Conservation (phyloP, 1,284 basidiomycete species). For the Agaricales sp. region DNA sequence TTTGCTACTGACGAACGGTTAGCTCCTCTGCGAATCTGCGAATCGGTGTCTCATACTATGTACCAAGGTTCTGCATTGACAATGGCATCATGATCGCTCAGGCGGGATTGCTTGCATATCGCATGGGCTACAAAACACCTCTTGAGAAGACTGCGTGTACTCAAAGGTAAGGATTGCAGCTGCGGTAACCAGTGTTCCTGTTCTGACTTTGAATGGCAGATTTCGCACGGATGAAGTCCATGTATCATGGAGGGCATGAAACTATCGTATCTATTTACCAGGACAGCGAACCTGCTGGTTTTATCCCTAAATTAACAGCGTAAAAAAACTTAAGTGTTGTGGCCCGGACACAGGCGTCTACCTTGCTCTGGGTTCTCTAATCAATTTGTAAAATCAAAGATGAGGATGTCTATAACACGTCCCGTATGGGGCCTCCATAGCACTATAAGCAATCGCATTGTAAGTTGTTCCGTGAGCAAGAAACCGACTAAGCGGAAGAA, state of each 20-base stretch:
- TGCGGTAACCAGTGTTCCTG: conserved; percentile 4
- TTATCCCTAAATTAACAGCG: no score
- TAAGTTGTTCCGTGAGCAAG: no score
- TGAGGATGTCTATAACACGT: no score
- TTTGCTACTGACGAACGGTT: conserved; percentile 97
- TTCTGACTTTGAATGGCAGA: conserved; percentile 28
- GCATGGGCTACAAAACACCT: conserved; percentile 85
- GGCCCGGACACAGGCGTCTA: no score
- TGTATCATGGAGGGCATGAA: conserved; percentile 72
- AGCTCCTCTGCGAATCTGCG: conserved; percentile 11
- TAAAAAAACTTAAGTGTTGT: no score
- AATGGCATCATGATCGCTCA: conserved; percentile 99
- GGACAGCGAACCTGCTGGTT: no score
- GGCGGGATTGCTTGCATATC: conserved; percentile 83
- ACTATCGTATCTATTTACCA: background rate
- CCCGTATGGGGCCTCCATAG: no score
- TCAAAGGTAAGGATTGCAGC: conserved; percentile 51
- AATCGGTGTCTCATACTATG: conserved; percentile 6
- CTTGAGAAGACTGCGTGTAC: conserved; percentile 79
- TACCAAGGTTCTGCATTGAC: conserved; percentile 91
- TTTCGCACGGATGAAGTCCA: conserved; percentile 89
- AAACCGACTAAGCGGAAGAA: no score
- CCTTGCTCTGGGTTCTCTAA: no score
- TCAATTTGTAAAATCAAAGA: no score
- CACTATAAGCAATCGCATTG: no score